A percentile compares a stretch with the other conserved stretches of the same genome.
phyloP scores from a whole-genome alignment of 2,329 filamentous ascomycete species.

The Exophiala viscosa region DNA sequence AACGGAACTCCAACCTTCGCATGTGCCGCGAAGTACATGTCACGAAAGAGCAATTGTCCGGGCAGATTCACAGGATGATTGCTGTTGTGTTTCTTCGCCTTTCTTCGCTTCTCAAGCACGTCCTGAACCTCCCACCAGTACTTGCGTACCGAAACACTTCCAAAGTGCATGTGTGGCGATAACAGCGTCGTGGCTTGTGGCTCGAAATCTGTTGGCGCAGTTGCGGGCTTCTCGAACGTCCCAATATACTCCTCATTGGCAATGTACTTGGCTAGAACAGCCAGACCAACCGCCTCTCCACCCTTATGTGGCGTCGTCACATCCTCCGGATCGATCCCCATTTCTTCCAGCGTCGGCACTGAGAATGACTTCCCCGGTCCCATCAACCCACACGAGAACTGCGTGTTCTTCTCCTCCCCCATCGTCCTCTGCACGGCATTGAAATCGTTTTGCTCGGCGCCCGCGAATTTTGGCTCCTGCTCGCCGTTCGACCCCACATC shows the following conservation, averaged over 20 bases:
- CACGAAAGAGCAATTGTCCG: conserved; percentile 71
- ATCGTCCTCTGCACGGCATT: conserved; percentile 55
- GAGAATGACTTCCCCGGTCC: conserved; percentile 67
- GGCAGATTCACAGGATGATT: conserved; percentile 64
- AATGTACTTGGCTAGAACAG: conserved; percentile 57
- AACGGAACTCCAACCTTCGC: conserved; percentile 63
- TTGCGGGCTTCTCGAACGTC: conserved; percentile 72
- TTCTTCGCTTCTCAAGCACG: conserved; percentile 56
- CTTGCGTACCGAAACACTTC: conserved; percentile 63
- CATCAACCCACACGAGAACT: conserved; percentile 56
- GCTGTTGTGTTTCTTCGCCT: conserved; percentile 52
- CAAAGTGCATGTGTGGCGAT: conserved; percentile 72
- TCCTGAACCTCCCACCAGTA: conserved; percentile 71
- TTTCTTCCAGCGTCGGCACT: conserved; percentile 66
- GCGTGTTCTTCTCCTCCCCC: conserved; percentile 45
- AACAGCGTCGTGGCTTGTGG: conserved; percentile 71
- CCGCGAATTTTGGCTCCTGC: not conserved
- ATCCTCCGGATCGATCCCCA: conserved; percentile 55
- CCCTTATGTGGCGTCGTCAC: conserved; percentile 66
- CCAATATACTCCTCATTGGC: conserved; percentile 63
- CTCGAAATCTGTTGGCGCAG: conserved; percentile 68
- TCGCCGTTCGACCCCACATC: conserved; percentile 37
- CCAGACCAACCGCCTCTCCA: conserved; percentile 64
- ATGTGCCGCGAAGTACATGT: conserved; percentile 81
- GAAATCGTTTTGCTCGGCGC: conserved; percentile 51